A percentile compares a stretch with the other conserved stretches of the same genome.
Conservation (phyloP, 2,329 filamentous ascomycete genomes). For the Periconia sp. region DNA sequence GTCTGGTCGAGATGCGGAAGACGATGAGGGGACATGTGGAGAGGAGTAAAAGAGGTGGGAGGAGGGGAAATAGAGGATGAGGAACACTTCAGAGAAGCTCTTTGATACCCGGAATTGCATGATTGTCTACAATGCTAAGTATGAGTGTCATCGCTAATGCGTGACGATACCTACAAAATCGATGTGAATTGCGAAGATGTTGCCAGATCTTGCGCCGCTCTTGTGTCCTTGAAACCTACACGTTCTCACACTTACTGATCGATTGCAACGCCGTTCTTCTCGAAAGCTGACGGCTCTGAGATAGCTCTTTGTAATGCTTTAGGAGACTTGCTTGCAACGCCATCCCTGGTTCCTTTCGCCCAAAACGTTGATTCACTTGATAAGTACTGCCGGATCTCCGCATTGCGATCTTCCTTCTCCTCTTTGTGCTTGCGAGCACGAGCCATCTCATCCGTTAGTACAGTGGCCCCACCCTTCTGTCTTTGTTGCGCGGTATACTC, state of each 20-base stretch:
- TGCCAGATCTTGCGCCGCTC: too few relatives aligned
- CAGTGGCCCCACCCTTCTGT: neutral
- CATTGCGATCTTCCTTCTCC: conserved; percentile 11
- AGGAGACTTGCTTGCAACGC: conserved; percentile 7
- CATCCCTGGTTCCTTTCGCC: conserved; percentile 21
- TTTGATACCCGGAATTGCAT: conserved; percentile 1
- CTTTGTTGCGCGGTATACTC: too few relatives aligned
- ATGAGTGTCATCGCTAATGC: too few relatives aligned
- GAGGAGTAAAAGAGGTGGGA: conserved; percentile 82
- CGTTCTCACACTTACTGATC: too few relatives aligned
- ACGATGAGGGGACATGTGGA: conserved; percentile 82
- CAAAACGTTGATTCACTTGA: conserved; percentile 25
- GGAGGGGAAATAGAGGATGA: conserved; percentile 69
- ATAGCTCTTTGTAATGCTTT: too few relatives aligned
- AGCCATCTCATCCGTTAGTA: neutral
- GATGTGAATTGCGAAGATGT: too few relatives aligned
- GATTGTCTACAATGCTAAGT: too few relatives aligned
- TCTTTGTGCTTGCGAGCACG: neutral
- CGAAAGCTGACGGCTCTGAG: too few relatives aligned
- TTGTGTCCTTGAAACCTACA: too few relatives aligned
- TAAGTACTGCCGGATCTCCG: conserved; percentile 16
- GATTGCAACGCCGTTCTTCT: too few relatives aligned
- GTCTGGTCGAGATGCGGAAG: conserved; percentile 83
- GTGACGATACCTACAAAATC: too few relatives aligned
- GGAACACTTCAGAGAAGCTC: neutral